phyloP scores from a whole-genome alignment of 768 basidiomycete species.

The Leccinum barrowsii region DNA sequence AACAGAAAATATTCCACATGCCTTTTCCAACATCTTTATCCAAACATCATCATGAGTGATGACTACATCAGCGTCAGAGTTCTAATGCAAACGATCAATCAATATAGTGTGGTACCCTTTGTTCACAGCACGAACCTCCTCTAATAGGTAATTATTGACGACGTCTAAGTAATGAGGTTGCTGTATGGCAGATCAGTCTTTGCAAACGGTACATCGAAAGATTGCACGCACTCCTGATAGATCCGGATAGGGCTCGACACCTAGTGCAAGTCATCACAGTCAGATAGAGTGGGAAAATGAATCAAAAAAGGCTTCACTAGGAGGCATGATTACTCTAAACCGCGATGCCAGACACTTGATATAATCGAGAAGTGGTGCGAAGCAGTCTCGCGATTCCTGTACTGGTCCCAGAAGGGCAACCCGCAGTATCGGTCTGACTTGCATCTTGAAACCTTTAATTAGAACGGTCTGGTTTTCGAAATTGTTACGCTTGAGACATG shows the following conservation, averaged over 20 bases:
- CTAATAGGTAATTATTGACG: constrained; percentile 8
- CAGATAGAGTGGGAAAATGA: no score
- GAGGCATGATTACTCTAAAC: no score
- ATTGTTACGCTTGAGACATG: not conserved
- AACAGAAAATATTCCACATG: not conserved
- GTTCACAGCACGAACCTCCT: not conserved
- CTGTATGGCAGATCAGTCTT: not conserved
- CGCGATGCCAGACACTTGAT: not conserved
- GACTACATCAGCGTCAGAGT: not conserved
- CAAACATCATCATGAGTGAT: constrained; percentile 11
- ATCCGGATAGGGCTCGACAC: not conserved
- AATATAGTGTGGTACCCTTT: not conserved
- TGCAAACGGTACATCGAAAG: not conserved
- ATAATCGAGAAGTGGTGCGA: not conserved
- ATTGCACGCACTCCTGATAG: not conserved
- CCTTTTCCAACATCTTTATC: constrained; percentile 8
- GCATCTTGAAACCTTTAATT: constrained; percentile 9
- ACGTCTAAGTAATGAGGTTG: constrained; percentile 4
- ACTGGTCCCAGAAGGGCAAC: not conserved
- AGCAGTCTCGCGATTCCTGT: no score
- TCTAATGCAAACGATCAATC: not conserved
- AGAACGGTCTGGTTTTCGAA: constrained; percentile 11
- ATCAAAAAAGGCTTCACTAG: not conserved
- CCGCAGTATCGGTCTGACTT: not conserved
- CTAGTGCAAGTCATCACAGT: not conserved